Percentiles rank a stretch among this genome's conserved stretches.
Conservation (phyloP, 495 filamentous ascomycete genomes). For the Astrothelium subdiscretum region DNA sequence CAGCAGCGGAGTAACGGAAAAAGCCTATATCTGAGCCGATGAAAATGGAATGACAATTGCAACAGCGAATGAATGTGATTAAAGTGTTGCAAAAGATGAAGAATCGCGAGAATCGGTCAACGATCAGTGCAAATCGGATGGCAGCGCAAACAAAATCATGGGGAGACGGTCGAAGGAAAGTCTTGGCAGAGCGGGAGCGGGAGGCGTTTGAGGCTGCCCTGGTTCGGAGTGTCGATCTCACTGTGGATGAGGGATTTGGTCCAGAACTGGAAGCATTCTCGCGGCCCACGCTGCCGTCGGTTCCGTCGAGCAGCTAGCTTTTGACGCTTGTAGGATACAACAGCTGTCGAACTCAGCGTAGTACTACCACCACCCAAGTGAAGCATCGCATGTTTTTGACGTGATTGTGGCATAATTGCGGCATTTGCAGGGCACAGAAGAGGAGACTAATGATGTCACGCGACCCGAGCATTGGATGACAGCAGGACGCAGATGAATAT, state of each 20-base stretch:
- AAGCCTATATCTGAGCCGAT: background rate
- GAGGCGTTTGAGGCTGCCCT: background rate
- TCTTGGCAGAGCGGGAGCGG: conserved; percentile 1
- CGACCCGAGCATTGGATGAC: background rate
- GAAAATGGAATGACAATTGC: background rate
- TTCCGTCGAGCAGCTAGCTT: no score
- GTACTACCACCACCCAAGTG: no score
- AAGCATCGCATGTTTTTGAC: no score
- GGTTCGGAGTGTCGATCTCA: background rate
- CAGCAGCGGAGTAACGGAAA: background rate
- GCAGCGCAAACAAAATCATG: background rate
- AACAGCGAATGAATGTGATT: background rate
- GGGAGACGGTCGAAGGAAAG: background rate
- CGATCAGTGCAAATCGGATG: background rate
- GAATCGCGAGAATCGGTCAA: background rate
- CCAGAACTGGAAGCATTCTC: background rate
- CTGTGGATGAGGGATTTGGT: background rate
- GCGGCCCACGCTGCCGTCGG: background rate
- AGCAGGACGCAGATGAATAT: background rate
- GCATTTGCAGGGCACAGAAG: background rate
- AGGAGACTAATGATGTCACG: background rate
- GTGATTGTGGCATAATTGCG: background rate
- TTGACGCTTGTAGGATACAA: no score
- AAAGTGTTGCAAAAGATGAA: background rate
- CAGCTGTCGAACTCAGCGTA: no score